A percentile compares a stretch with the other conserved stretches of the same genome.
Evolutionary conservation across 805 yeast genomes (phyloP).

Genomic region (Starmerella kuoi): DNA sequence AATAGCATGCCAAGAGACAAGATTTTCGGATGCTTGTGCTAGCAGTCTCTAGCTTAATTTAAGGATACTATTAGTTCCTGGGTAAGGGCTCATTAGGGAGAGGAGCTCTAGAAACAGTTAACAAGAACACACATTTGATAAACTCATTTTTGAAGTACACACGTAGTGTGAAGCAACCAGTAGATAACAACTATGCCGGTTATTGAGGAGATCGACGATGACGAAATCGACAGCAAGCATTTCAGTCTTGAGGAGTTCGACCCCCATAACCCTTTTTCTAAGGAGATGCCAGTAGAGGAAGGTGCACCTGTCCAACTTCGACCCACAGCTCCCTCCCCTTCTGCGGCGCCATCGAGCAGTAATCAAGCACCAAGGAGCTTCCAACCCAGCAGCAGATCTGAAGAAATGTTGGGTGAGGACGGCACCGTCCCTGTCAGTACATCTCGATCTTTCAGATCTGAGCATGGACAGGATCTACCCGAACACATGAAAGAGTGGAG

Average conservation of each 20-base stretch:
- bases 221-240: constrained; percentile 72
- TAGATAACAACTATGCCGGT: too few species aligned
- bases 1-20: too few species aligned
- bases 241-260: constrained; percentile 90
- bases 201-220: constrained; percentile 45
- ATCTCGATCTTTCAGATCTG: constrained; percentile 7
- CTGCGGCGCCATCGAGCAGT: constrained; percentile 4
- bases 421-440: background rate
- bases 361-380: background rate
- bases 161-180: too few species aligned
- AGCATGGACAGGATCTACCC: constrained; percentile 28
- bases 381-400: background rate
- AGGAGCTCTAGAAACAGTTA: too few species aligned
- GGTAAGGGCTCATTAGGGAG: too few species aligned
- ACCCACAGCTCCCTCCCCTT: constrained; percentile 23
- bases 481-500: constrained; percentile 55
- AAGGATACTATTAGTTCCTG: too few species aligned
- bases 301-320: constrained; percentile 19
- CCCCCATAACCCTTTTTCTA: constrained; percentile 33
- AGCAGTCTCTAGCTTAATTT: too few species aligned
- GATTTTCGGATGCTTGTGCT: too few species aligned
- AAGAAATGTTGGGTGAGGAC: background rate
- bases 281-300: constrained; percentile 23
- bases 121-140: too few species aligned
- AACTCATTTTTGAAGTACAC: too few species aligned